Percentiles rank a stretch among this genome's conserved stretches.
Evolutionary conservation across 371 early-diverging fungal species (phyloP).

Genomic region (Mucor plumbeus): DNA sequence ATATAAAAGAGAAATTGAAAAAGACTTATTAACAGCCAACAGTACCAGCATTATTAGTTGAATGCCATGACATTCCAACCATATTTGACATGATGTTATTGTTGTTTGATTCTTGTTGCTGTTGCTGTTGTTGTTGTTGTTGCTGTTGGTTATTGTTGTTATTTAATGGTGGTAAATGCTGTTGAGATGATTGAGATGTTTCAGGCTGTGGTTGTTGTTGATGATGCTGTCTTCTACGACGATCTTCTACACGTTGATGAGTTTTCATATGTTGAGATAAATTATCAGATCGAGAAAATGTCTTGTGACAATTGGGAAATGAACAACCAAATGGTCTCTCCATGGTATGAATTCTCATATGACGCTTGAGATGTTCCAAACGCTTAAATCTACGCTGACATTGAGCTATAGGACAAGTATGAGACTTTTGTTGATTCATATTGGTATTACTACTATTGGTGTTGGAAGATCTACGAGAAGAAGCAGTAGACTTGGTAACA

Average conservation of each 20-base stretch:
- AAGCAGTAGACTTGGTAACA: not conserved
- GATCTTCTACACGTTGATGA: conserved; percentile 43
- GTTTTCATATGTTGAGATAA: conserved; percentile 67
- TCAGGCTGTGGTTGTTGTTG: not conserved
- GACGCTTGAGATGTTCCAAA: conserved; percentile 89
- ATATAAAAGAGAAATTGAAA: not conserved
- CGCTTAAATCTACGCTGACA: conserved; percentile 73
- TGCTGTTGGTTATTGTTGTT: not conserved
- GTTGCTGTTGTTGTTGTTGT: conserved; percentile 12
- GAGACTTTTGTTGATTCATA: not conserved
- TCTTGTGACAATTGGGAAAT: conserved; percentile 66
- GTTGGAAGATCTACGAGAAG: not conserved
- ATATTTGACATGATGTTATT: conserved; percentile 9
- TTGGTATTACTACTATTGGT: not conserved
- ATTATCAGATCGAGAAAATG: conserved; percentile 81
- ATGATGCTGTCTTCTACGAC: conserved; percentile 12
- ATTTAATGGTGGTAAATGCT: conserved; percentile 26
- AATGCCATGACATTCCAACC: conserved; percentile 30
- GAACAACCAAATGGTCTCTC: conserved; percentile 76
- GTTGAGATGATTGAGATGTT: conserved; percentile 8
- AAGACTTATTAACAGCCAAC: conserved; percentile 30
- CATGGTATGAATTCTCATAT: conserved; percentile 84
- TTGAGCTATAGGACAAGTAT: conserved; percentile 45
- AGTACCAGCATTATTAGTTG: conserved; percentile 19
- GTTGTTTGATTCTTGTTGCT: conserved; percentile 3